Evolutionary conservation across 208 protist species (phyloP), one percentile per base, ranked within the genome.

Genomic region (Sergeia podlipaevii): DNA sequence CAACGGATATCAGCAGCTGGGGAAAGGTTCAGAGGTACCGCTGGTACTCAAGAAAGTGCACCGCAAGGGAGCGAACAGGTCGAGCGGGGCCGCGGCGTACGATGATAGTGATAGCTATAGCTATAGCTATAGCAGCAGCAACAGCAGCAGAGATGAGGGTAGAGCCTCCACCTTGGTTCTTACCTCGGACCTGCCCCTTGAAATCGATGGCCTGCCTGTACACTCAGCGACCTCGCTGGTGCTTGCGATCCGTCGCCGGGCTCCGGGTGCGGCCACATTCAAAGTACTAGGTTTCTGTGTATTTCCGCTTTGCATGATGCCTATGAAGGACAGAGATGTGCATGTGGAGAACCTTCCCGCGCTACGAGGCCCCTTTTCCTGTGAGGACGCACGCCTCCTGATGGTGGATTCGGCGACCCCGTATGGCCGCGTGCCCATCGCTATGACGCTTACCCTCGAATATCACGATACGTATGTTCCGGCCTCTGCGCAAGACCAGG

Each of bases 231-330:
- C 87, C 6, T 89, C 87, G 20, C 59, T 95, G 18, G 88, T 95
- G 21, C 51, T 95, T 17, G 88, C 88, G 10, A 85, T 95, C 48
- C 81, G 88, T 1, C 77, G 80, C 1, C 83, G 72, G 10, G 52
- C 54, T 7, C 49, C 60, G 15, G 74, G 61, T 4, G 54, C 70
- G 29, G 30, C 46, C 5, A 23, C 44, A 8, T 84, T 80, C 58
- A 54, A 74, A 18, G 84, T 95, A 7, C 45, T 91, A 29, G 88
- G 88, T 46, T 92, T 91, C 70, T 85, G 81, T 44, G 88, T 95
- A 41, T 77, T 95, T 54, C 88, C 88, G 20, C 69, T 95, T 20
- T 95, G 84, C 62, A 73, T 95, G 55, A 78, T 95, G 80, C 83
- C 84, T 30, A 84, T 95, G 83, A 65, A 85, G 50, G 74, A 95